Percentiles rank a stretch among this genome's conserved stretches.
These are phyloP conservation scores for Cadophora sp. DNA, from an alignment of 2,329 filamentous ascomycete species.

Conservation along the genomic window DNA sequence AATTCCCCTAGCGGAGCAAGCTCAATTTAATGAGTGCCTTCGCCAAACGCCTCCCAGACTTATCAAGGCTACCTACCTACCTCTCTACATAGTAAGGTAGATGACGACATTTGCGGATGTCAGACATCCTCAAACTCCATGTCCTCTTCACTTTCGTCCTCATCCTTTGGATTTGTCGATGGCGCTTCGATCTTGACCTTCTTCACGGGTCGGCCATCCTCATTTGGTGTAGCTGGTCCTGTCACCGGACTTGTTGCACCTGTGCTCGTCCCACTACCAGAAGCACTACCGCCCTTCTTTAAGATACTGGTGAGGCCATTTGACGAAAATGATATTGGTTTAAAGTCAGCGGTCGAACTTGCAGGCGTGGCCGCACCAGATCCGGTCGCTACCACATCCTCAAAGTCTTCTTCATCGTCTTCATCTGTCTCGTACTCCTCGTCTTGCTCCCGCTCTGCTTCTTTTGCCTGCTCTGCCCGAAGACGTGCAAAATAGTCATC, in stretches of 20 bases:
- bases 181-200: constrained; percentile 64
- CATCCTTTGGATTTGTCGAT: constrained; percentile 48
- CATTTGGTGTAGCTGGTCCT: constrained; percentile 44
- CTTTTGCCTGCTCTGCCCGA: constrained; percentile 63
- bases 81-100: background rate
- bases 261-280: constrained; percentile 43
- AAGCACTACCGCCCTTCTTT: constrained; percentile 41
- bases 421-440: constrained; percentile 59
- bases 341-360: constrained; percentile 35
- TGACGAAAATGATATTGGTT: constrained; percentile 20
- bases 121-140: constrained; percentile 65
- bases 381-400: constrained; percentile 49
- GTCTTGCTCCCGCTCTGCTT: constrained; percentile 55
- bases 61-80: background rate
- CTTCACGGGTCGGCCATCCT: constrained; percentile 61
- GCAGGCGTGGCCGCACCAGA: constrained; percentile 41
- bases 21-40: background rate
- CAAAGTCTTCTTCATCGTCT: constrained; percentile 53
- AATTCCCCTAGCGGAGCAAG: background rate
- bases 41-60: constrained; percentile 15
- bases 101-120: background rate
- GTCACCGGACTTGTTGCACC: constrained; percentile 43
- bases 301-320: constrained; percentile 38
- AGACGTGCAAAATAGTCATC: constrained; percentile 73
- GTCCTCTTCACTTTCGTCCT: constrained; percentile 57